phyloP scores from a whole-genome alignment of 352 stramenopile genomes.

The Pythium monospermum region DNA sequence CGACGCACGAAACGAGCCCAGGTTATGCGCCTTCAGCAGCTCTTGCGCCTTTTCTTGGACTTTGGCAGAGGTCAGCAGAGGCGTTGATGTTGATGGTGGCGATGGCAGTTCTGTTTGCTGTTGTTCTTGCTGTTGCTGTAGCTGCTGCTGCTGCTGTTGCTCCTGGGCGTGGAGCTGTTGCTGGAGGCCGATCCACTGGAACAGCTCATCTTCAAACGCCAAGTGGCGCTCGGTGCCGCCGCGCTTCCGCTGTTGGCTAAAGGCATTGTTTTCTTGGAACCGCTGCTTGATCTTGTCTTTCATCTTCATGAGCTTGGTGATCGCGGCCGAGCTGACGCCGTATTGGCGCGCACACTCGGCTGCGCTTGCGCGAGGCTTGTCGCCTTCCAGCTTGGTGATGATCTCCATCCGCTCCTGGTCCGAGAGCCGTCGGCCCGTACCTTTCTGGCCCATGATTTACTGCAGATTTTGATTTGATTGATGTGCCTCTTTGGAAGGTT shows the following conservation, averaged over 20 bases:
- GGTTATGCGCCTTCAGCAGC: conserved; percentile 20
- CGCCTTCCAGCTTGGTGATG: conserved; percentile 58
- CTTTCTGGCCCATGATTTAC: conserved; percentile 27
- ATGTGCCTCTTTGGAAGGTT: neutral
- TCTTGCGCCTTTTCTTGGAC: conserved; percentile 22
- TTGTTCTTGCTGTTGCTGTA: neutral
- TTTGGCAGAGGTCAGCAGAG: conserved; percentile 16
- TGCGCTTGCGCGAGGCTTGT: conserved; percentile 38
- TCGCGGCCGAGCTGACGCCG: conserved; percentile 61
- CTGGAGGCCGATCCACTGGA: conserved; percentile 36
- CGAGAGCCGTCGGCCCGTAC: conserved; percentile 56
- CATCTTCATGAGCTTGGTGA: conserved; percentile 79
- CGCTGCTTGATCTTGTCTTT: conserved; percentile 63
- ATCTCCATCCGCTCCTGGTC: conserved; percentile 77
- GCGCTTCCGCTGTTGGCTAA: conserved; percentile 50
- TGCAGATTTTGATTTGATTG: neutral
- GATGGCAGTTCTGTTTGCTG: no score
- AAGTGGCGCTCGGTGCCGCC: conserved; percentile 37
- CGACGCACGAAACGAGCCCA: conserved; percentile 33
- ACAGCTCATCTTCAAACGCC: conserved; percentile 51
- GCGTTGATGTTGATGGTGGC: neutral
- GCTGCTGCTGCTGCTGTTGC: neutral
- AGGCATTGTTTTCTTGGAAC: conserved; percentile 39
- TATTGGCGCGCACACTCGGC: conserved; percentile 58
- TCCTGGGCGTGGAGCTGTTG: conserved; percentile 10